A percentile compares a stretch with the other conserved stretches of the same genome.
These are phyloP conservation scores for Cladosporium sp. DNA, from an alignment of 2,329 filamentous ascomycete genomes.

Conservation along the genomic window DNA sequence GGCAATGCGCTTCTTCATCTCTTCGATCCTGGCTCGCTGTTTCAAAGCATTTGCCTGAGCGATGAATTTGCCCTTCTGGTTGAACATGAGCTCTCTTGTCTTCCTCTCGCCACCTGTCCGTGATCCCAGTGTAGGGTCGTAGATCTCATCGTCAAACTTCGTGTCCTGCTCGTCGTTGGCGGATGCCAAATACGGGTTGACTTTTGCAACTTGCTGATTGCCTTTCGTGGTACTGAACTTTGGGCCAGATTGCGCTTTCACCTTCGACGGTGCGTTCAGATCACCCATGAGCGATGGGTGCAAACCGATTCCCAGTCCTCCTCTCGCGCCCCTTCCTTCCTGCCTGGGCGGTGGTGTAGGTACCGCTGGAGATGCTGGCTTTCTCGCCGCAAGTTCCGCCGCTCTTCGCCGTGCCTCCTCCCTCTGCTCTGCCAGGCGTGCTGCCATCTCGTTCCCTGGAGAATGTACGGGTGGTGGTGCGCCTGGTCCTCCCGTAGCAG, in stretches of 20 bases:
- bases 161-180: constrained; percentile 38
- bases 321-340: constrained; percentile 52
- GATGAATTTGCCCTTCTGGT: constrained; percentile 96
- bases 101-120: constrained; percentile 61
- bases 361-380: neutral
- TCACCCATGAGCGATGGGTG: constrained; percentile 68
- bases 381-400: constrained; percentile 4
- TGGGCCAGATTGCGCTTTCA: constrained; percentile 42
- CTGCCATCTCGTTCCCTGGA: constrained; percentile 13
- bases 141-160: constrained; percentile 70
- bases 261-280: constrained; percentile 34
- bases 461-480: neutral
- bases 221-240: constrained; percentile 54
- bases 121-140: constrained; percentile 63
- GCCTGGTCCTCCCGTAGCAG: constrained; percentile 11
- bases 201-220: constrained; percentile 48
- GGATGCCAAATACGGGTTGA: constrained; percentile 38
- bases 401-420: constrained; percentile 10
- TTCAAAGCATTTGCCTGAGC: constrained; percentile 87
- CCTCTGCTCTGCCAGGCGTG: constrained; percentile 10
- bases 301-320: constrained; percentile 70
- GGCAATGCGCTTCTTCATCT: constrained; percentile 91
- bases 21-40: constrained; percentile 82
- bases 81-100: constrained; percentile 78
- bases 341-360: constrained; percentile 36